Conservation (phyloP, 768 basidiomycete genomes). For the Boletus rubescentipes region DNA sequence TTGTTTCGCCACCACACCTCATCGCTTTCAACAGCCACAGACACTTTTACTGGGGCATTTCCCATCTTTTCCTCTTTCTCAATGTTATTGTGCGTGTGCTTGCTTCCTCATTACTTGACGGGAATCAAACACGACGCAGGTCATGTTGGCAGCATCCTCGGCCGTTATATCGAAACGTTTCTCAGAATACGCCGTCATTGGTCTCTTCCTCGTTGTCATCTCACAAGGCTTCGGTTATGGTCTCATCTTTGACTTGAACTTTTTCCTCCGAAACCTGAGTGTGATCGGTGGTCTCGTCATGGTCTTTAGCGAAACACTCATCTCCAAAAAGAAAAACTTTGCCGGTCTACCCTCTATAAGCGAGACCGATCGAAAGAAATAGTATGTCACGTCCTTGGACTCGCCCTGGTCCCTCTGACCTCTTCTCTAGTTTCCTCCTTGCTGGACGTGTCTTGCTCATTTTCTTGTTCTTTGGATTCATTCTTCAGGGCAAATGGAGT, state of each 20-base stretch:
- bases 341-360: constrained; percentile 88
- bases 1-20: constrained; percentile 5
- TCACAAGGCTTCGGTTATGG: constrained; percentile 98
- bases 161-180: constrained; percentile 85
- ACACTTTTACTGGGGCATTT: constrained; percentile 93
- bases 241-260: constrained; percentile 98
- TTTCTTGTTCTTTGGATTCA: constrained; percentile 98
- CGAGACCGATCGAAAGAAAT: constrained; percentile 98
- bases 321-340: constrained; percentile 82
- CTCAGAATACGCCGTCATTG: constrained; percentile 87
- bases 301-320: constrained; percentile 97
- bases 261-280: constrained; percentile 98
- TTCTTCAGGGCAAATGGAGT: constrained; percentile 90
- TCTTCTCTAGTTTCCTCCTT: constrained; percentile 77
- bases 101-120: background rate
- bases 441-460: constrained; percentile 96
- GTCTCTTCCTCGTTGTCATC: constrained; percentile 87
- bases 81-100: constrained; percentile 79
- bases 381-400: constrained; percentile 51
- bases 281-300: constrained; percentile 98
- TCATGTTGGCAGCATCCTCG: constrained; percentile 83
- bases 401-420: constrained; percentile 1
- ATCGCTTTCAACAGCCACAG: constrained; percentile 64
- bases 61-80: constrained; percentile 86
- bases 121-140: constrained; percentile 43